Percentiles rank a stretch among this genome's conserved stretches.
Conservation (phyloP, 306 rosid species). For the Dryas octopetala region DNA sequence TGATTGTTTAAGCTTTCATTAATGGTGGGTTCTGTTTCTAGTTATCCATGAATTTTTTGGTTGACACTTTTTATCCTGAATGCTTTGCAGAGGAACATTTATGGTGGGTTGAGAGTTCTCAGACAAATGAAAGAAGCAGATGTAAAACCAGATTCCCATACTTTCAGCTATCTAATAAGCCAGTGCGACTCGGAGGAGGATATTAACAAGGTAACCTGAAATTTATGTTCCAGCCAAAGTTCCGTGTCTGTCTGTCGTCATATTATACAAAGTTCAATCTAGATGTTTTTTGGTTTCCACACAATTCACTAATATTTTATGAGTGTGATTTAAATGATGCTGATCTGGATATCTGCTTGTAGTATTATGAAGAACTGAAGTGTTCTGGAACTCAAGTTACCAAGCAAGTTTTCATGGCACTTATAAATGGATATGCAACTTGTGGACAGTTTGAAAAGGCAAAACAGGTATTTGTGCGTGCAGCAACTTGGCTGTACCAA, state of each 20-base stretch:
- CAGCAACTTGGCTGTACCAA: conserved; percentile 20
- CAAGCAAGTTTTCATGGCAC: conserved; percentile 65
- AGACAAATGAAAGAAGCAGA: conserved; percentile 58
- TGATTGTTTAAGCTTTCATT: conserved; percentile 11
- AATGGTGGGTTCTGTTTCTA: conserved; percentile 14
- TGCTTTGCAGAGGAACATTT: conserved; percentile 60
- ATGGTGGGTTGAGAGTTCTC: conserved; percentile 52
- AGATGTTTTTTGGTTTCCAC: background rate
- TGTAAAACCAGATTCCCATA: conserved; percentile 66
- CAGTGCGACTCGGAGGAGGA: conserved; percentile 64
- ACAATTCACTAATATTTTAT: conserved; percentile 1
- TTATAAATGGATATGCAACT: conserved; percentile 66
- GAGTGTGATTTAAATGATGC: conserved; percentile 22
- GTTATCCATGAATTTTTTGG: conserved; percentile 4
- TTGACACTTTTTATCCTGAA: conserved; percentile 13
- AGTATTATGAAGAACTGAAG: conserved; percentile 72
- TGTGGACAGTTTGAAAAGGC: conserved; percentile 82
- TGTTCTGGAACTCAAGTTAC: conserved; percentile 32
- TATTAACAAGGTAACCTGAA: conserved; percentile 53
- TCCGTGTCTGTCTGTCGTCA: background rate
- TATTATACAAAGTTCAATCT: background rate
- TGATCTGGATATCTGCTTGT: conserved; percentile 37
- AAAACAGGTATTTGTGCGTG: conserved; percentile 61
- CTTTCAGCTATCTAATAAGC: conserved; percentile 61
- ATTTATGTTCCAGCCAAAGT: conserved; percentile 22